phyloP scores from a whole-genome alignment of 495 filamentous ascomycete species.

The Penicillium herquei region DNA sequence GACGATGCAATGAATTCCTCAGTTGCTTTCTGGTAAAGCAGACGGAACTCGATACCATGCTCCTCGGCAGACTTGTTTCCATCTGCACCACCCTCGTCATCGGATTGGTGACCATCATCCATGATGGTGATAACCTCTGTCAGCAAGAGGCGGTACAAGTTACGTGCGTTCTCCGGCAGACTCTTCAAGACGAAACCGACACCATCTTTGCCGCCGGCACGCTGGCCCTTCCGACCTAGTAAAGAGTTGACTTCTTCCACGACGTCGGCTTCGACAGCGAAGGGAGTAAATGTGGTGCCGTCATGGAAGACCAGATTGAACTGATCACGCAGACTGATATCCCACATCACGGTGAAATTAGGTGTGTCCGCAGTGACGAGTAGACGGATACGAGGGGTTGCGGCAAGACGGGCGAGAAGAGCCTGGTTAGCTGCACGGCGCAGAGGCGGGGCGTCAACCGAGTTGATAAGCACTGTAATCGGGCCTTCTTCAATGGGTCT shows the following conservation, averaged over 20 bases:
- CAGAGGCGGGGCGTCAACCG: slow-evolving; percentile 75
- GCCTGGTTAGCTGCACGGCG: slow-evolving; percentile 68
- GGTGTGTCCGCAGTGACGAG: slow-evolving; percentile 83
- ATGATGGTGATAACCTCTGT: slow-evolving; percentile 76
- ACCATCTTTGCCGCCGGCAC: slow-evolving; percentile 85
- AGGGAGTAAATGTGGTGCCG: slow-evolving; percentile 82
- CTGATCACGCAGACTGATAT: slow-evolving; percentile 70
- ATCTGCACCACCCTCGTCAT: slow-evolving; percentile 39
- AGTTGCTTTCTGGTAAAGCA: slow-evolving; percentile 89
- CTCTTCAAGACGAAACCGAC: slow-evolving; percentile 87
- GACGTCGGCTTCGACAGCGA: slow-evolving; percentile 67
- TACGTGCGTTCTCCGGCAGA: slow-evolving; percentile 87
- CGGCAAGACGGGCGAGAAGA: slow-evolving; percentile 71
- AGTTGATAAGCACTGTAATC: slow-evolving; percentile 77
- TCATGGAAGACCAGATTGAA: slow-evolving; percentile 92
- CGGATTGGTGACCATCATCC: slow-evolving; percentile 46
- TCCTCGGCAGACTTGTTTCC: slow-evolving; percentile 31
- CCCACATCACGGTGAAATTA: slow-evolving; percentile 86
- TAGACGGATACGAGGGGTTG: slow-evolving; percentile 71
- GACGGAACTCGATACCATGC: slow-evolving; percentile 77
- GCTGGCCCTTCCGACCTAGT: slow-evolving; percentile 77
- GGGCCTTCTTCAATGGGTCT: slow-evolving; percentile 35
- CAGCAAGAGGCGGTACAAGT: slow-evolving; percentile 78
- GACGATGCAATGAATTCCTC: slow-evolving; percentile 96
- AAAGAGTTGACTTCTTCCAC: slow-evolving; percentile 86